Percentiles rank a stretch among this genome's conserved stretches.
Conservation (phyloP, 2,329 filamentous ascomycete species). For the Geosmithia morbida region DNA sequence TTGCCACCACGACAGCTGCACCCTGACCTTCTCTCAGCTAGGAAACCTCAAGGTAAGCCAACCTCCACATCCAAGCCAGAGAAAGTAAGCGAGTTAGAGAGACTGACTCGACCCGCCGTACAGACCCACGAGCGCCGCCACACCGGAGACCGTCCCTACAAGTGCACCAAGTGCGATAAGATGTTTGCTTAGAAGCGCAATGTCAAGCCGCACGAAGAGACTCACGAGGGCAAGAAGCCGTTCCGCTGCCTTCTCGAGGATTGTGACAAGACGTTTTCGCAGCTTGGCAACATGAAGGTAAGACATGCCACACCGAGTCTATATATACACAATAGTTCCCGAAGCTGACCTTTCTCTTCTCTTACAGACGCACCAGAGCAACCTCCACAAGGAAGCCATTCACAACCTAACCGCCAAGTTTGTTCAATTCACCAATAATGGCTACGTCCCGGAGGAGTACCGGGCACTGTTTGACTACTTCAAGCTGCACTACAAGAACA, state of each 20-base stretch:
- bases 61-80: neutral
- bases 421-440: slow-evolving; percentile 44
- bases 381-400: slow-evolving; percentile 71
- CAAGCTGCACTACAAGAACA: slow-evolving; percentile 82
- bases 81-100: neutral
- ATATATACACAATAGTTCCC: no score
- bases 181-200: slow-evolving; percentile 77
- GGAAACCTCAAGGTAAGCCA: slow-evolving; percentile 73
- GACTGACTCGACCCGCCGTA: neutral
- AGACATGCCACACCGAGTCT: no score
- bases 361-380: slow-evolving; percentile 68
- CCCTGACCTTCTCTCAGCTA: slow-evolving; percentile 71
- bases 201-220: slow-evolving; percentile 68
- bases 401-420: slow-evolving; percentile 58
- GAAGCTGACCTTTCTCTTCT: no score
- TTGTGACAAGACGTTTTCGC: slow-evolving; percentile 80
- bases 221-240: slow-evolving; percentile 63
- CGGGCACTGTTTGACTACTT: slow-evolving; percentile 77
- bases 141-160: slow-evolving; percentile 74
- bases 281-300: slow-evolving; percentile 85
- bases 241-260: slow-evolving; percentile 70
- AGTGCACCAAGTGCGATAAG: slow-evolving; percentile 68
- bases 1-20: slow-evolving; percentile 61
- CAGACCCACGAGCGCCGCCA: slow-evolving; percentile 79
- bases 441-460: slow-evolving; percentile 45